phyloP scores from a whole-genome alignment of 768 basidiomycete genomes.

The Jaapia argillacea region DNA sequence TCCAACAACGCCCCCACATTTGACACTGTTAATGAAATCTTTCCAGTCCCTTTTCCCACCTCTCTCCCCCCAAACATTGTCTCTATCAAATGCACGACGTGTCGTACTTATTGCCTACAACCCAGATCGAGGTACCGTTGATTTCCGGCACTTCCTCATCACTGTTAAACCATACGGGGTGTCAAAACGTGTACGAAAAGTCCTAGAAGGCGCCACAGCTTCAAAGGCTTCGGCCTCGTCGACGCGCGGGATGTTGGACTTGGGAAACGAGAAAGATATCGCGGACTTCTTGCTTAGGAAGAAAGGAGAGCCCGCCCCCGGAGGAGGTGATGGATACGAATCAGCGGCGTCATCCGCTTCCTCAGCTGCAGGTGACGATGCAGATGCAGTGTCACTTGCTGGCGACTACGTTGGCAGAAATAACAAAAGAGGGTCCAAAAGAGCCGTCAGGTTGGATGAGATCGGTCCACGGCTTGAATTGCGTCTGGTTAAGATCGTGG shows the following conservation, averaged over 20 bases:
- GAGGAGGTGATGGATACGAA: slow-evolving; percentile 61
- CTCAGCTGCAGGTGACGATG: slow-evolving; percentile 81
- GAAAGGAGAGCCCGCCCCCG: slow-evolving; percentile 40
- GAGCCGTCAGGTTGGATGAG: slow-evolving; percentile 88
- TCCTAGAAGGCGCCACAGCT: slow-evolving; percentile 56
- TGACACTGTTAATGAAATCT: slow-evolving; percentile 87
- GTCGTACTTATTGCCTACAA: slow-evolving; percentile 93
- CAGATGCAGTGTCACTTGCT: slow-evolving; percentile 70
- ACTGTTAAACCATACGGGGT: slow-evolving; percentile 92
- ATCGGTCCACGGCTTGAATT: slow-evolving; percentile 95
- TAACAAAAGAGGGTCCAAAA: slow-evolving; percentile 84
- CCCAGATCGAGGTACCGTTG: slow-evolving; percentile 73
- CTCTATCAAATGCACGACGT: slow-evolving; percentile 83
- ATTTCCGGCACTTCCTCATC: slow-evolving; percentile 92
- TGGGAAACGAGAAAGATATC: slow-evolving; percentile 87
- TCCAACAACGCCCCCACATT: slow-evolving; percentile 69
- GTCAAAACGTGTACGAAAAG: slow-evolving; percentile 79
- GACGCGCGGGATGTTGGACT: slow-evolving; percentile 49
- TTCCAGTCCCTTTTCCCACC: slow-evolving; percentile 97
- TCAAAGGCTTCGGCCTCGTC: slow-evolving; percentile 21
- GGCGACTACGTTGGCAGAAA: slow-evolving; percentile 93
- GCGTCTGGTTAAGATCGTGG: slow-evolving; percentile 84
- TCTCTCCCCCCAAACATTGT: slow-evolving; percentile 70
- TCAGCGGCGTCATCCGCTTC: slow-evolving; percentile 73
- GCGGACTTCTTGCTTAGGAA: slow-evolving; percentile 87